Evolutionary conservation across 73 alveolate species (phyloP).

Genomic region (Paramecium octaurelia): DNA sequence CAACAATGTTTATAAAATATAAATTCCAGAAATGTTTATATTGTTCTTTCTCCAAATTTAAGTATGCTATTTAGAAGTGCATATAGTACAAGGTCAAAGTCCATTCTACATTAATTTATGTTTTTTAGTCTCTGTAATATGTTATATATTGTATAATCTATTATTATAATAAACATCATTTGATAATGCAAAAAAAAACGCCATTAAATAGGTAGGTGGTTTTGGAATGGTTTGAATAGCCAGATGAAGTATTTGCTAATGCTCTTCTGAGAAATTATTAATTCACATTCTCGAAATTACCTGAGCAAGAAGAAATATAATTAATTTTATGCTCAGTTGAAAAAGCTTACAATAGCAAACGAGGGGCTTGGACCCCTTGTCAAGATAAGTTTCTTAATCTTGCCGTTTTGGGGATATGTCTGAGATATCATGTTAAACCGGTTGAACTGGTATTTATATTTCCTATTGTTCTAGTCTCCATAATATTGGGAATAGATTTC

Average conservation of each 20-base stretch:
- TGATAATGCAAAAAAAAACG: background rate
- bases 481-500: background rate
- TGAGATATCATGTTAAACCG: background rate
- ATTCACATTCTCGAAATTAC: background rate
- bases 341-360: background rate
- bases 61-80: background rate
- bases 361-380: background rate
- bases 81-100: background rate
- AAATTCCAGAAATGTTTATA: background rate
- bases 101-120: background rate
- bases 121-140: background rate
- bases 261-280: background rate
- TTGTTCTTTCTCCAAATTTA: background rate
- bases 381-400: slow-evolving; percentile 1
- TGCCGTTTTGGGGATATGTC: background rate
- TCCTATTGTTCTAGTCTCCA: background rate
- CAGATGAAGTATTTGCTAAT: background rate
- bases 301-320: background rate
- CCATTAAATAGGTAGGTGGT: background rate
- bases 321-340: background rate
- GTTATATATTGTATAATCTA: background rate
- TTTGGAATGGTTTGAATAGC: background rate
- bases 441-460: background rate
- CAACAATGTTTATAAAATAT: background rate
- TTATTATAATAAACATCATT: background rate